Conservation (phyloP, 2,329 filamentous ascomycete genomes). For the Colletotrichum lentis region DNA sequence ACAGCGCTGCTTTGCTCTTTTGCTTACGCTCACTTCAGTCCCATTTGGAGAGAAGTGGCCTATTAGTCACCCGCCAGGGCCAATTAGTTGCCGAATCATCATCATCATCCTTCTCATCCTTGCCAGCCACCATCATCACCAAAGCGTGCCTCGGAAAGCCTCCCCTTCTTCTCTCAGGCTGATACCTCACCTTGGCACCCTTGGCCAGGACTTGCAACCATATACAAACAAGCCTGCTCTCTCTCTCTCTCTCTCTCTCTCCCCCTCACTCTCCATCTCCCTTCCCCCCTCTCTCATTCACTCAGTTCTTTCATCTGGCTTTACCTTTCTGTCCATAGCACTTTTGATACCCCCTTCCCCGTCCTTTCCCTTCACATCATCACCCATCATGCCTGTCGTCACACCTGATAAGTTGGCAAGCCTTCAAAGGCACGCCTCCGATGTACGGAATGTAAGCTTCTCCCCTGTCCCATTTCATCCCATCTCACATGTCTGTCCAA, state of each 20-base stretch:
- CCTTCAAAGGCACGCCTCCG: conserved; percentile 85
- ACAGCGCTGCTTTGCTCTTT: not conserved
- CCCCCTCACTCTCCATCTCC: conserved; percentile 15
- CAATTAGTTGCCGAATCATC: conserved; percentile 25
- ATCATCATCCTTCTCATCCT: conserved; percentile 17
- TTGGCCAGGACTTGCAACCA: not conserved
- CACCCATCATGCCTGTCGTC: conserved; percentile 81
- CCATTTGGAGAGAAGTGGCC: not conserved
- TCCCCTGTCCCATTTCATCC: too few relatives aligned
- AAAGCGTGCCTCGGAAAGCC: not conserved
- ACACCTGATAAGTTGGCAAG: conserved; percentile 87
- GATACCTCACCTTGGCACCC: not conserved
- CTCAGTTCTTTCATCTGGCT: conserved; percentile 12
- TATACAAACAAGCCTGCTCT: not conserved
- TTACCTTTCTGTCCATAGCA: conserved; percentile 33
- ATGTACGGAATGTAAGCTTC: conserved; percentile 84
- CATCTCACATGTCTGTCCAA: conserved; percentile 36
- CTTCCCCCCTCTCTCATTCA: not conserved
- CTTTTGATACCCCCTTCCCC: conserved; percentile 31
- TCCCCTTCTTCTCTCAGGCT: not conserved
- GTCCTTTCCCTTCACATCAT: not conserved
- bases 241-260: not conserved
- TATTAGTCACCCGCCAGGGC: conserved; percentile 32
- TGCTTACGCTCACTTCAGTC: conserved; percentile 1
- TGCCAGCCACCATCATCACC: not conserved